Evolutionary conservation across 2,329 filamentous ascomycete genomes (phyloP), one percentile per base, ranked within the genome.

Genomic region (Biscogniauxia marginata): DNA sequence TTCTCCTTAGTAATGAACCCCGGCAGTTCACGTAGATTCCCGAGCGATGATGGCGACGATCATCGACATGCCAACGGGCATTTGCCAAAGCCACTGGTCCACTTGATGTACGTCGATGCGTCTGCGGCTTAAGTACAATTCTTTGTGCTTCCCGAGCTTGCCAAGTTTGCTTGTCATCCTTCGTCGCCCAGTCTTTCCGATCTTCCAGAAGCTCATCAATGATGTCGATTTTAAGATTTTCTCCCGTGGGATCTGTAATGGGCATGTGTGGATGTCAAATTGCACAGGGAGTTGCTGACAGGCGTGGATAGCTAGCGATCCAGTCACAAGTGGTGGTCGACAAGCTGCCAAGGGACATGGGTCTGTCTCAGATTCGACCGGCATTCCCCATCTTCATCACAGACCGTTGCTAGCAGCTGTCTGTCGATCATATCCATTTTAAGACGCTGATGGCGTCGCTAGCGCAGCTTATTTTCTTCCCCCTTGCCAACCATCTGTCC

Each of bases 331-430:
- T n/a, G 59, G 21, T 21, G 45, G 47, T 44, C 30, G 49, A 34
- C 50, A 18, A 25, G 44, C 53, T 56, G 49, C 64, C 64, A 68
- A 70, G 65, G 20, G 34, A 58, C 71, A 56, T 56, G 71, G 71
- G 70, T 47, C 1, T 65, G 71, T 73, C 67, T 72, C 72, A 73
- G 65, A 67, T 64, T 61, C 63, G 59, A 67, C 67, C 63, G 56
- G 70, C 68, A 64, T 69, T 66, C 70, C 70, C 68, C 64, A 70
- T 48, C 30, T 67, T 66, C 58, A 60, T 62, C 57, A 64, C 61
- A 63, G 51, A 49, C 56, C 52, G 58, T 65, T 70, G 62, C 60
- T 62, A 65, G 65, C 59, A 62, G 64, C 52, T 49, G 59, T 54
- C 56, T 52, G 67, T 51, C 57, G 68, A 70, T 70, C 67, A 65